Percentiles rank a stretch among this genome's conserved stretches.
Evolutionary conservation across 306 rosid species (phyloP).

Genomic region (Gynostemma pentaphyllum): DNA sequence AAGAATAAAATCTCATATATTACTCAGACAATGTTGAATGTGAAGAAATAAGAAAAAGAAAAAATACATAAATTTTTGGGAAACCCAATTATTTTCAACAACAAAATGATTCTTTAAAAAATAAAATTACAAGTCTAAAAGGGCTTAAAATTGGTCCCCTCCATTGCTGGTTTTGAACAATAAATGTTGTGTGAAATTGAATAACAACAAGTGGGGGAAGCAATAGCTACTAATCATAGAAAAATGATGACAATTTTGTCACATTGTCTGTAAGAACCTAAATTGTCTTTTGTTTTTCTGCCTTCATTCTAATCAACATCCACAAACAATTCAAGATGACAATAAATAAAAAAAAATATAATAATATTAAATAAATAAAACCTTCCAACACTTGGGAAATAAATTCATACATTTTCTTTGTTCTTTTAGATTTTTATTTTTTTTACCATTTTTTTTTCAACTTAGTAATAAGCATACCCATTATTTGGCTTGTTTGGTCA

Average conservation of each 20-base stretch:
- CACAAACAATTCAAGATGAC: slow-evolving; percentile 17
- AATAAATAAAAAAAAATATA: too few species aligned
- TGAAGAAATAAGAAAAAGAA: too few species aligned
- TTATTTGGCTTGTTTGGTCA: slow-evolving; percentile 32
- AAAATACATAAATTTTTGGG: too few species aligned
- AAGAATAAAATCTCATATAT: too few species aligned
- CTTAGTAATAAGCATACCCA: not conserved
- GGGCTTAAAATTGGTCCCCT: slow-evolving; percentile 11
- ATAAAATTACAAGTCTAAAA: not conserved
- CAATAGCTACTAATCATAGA: slow-evolving; percentile 60
- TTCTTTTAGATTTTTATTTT: slow-evolving; percentile 4
- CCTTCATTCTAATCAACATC: slow-evolving; percentile 14
- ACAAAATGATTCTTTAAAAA: not conserved
- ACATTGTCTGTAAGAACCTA: slow-evolving; percentile 27
- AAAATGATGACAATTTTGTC: slow-evolving; percentile 57
- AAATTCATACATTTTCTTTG: slow-evolving; percentile 1
- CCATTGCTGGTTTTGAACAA: slow-evolving; percentile 3
- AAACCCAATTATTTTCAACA: not conserved
- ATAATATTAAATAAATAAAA: too few species aligned
- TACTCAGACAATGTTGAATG: too few species aligned
- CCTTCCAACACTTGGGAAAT: slow-evolving; percentile 29
- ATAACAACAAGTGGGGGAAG: slow-evolving; percentile 22
- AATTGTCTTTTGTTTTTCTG: slow-evolving; percentile 28
- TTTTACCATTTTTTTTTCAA: not conserved
- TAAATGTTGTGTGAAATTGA: slow-evolving; percentile 4